Percentiles rank a stretch among this genome's conserved stretches.
These are phyloP conservation scores for Rhododendron mucronatum DNA, from an alignment of 148 eudicot species.

Conservation along the genomic window DNA sequence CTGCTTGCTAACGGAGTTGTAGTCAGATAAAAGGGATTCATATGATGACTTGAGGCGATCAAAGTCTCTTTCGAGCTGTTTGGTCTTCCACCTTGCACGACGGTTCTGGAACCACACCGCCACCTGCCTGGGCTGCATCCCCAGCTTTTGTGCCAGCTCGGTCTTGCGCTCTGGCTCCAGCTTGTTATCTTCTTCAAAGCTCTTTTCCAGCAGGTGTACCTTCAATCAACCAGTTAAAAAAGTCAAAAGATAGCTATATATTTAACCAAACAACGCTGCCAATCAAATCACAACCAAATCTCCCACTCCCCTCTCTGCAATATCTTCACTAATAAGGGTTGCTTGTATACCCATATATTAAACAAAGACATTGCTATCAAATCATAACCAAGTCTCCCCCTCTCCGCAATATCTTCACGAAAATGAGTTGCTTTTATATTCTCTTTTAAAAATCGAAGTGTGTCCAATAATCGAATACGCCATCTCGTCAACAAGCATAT, in stretches of 20 bases:
- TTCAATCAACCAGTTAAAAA: conserved; percentile 8
- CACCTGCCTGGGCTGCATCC: conserved; percentile 84
- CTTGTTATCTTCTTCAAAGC: conserved; percentile 74
- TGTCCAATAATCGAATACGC: background rate
- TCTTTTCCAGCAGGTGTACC: conserved; percentile 68
- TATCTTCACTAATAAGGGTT: background rate
- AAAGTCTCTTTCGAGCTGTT: conserved; percentile 70
- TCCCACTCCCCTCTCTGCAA: background rate
- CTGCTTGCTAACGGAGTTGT: conserved; percentile 42
- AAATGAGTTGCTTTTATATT: background rate
- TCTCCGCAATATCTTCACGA: background rate
- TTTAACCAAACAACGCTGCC: background rate
- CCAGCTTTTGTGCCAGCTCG: conserved; percentile 62
- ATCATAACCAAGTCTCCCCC: background rate
- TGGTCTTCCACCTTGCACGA: conserved; percentile 78
- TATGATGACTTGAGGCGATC: conserved; percentile 62
- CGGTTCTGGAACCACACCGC: conserved; percentile 93
- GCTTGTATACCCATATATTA: background rate
- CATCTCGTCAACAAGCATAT: background rate
- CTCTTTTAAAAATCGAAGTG: background rate
- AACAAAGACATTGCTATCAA: background rate
- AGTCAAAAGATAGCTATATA: background rate
- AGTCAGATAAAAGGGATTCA: conserved; percentile 47
- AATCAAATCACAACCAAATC: background rate
- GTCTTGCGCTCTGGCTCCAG: conserved; percentile 78